Conservation (phyloP, 2,329 filamentous ascomycete species). For the Taxawa tesnikishii region DNA sequence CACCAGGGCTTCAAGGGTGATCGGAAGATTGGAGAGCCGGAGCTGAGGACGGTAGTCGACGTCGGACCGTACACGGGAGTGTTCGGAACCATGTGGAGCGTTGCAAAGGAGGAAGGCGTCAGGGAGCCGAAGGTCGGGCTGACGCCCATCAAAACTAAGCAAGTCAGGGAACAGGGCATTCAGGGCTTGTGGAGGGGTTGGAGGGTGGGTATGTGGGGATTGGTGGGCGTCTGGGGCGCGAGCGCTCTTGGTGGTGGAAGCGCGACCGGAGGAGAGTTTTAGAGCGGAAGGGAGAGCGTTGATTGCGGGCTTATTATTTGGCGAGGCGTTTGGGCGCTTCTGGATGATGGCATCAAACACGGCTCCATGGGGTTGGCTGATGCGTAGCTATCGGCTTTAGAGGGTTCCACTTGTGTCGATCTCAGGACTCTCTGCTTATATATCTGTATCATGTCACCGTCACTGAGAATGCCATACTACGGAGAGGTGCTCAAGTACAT, state of each 20-base stretch:
- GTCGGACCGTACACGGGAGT: constrained; percentile 75
- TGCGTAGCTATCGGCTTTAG: too few relatives aligned
- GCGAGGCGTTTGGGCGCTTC: constrained; percentile 1
- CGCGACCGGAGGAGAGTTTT: constrained; percentile 8
- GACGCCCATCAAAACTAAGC: constrained; percentile 14
- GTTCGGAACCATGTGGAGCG: constrained; percentile 80
- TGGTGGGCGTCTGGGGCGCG: constrained; percentile 54
- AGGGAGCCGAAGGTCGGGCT: constrained; percentile 8
- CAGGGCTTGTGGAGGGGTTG: constrained; percentile 61
- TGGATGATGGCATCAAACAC: too few relatives aligned
- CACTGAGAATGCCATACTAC: too few relatives aligned
- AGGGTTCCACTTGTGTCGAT: too few relatives aligned
- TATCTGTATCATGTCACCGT: too few relatives aligned
- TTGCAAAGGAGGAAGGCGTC: constrained; percentile 70
- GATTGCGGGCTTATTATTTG: background rate
- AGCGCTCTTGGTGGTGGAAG: constrained; percentile 6
- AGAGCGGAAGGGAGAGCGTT: background rate
- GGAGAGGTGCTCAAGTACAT: too few relatives aligned
- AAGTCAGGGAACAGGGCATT: constrained; percentile 49
- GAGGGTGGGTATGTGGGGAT: constrained; percentile 67
- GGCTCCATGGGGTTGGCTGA: too few relatives aligned
- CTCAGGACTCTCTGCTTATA: too few relatives aligned
- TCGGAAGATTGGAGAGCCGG: constrained; percentile 17
- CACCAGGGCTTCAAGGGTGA: constrained; percentile 11
- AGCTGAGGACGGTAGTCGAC: constrained; percentile 61